Evolutionary conservation across 345 rosid genomes (phyloP), one percentile per base, ranked within the genome.

Genomic region (Populus tremula): DNA sequence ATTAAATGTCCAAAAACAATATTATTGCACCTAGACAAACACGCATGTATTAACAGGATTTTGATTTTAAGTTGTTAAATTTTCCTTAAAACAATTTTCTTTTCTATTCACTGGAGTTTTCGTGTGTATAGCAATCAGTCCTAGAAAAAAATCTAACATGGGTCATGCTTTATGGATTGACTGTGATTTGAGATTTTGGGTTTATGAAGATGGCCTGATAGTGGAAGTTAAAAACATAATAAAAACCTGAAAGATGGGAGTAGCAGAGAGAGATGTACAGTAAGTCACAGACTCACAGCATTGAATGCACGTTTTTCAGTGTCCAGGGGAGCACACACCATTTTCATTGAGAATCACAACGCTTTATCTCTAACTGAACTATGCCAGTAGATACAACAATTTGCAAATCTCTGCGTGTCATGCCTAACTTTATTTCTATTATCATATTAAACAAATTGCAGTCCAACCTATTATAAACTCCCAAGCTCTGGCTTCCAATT

Each of bases 271-370:
- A 47, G 1, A 7, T n/a, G 36, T 9, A 81, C 43, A 76, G 35
- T 14, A 67, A 53, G 47, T 35, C 74, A 77, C 20, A 38, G 18
- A 74, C 41, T 41, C 69, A 69, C 33, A 69, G 21, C 75, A 71
- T 21, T 36, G 49, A 77, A 62, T 38, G 72, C 54, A 45, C 54
- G 71, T 23, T 27, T 64, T 77, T 56, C 70, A 47, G 53, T 31
- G 8, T 35, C 50, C 62, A 62, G 17, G 75, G 87, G 88, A 83
- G 81, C 83, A 70, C 81, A 50, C 66, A 21, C 68, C 78, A 76
- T 65, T 78, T 59, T 62, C 78, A 71, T 73, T 76, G 77, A 71
- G 78, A 85, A 14, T 64, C 69, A 49, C 67, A 77, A 76, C 35
- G n/a, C 69, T 36, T 79, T 39, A 50, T 74, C 74, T 63, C 17